Percentiles rank a stretch among this genome's conserved stretches.
These are phyloP conservation scores for Antitrichia curtipendula DNA, from an alignment of 225 moss, liverwort and hornwort genomes.

Conservation along the genomic window DNA sequence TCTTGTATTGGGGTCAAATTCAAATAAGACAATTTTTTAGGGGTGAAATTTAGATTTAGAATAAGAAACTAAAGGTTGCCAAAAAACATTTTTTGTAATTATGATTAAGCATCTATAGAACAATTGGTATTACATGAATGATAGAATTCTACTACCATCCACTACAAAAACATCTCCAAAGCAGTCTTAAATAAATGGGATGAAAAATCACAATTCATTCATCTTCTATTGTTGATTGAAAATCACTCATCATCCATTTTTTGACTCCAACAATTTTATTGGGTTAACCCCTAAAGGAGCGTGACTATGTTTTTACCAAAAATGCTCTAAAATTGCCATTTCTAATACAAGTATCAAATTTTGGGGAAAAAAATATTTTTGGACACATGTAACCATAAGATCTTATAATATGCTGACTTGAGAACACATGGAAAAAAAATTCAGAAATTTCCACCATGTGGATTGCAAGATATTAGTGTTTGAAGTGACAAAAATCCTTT, in stretches of 20 bases:
- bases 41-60: fast-evolving
- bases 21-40: not conserved
- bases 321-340: no score
- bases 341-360: no score
- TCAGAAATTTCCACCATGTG: no score
- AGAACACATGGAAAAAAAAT: no score
- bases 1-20: not conserved
- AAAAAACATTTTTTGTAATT: not conserved
- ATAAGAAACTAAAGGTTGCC: not conserved
- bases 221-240: not conserved
- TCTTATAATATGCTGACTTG: no score
- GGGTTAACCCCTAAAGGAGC: no score
- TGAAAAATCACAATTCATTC: not conserved
- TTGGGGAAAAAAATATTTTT: no score
- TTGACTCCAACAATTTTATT: fast-evolving
- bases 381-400: no score
- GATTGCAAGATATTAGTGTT: no score
- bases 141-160: not conserved
- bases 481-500: no score
- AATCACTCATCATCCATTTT: not conserved
- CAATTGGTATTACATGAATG: fast-evolving
- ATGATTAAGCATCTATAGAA: not conserved
- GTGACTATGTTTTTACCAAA: no score
- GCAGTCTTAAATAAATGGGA: no score
- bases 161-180: not conserved